Evolutionary conservation across 164 flowering plant genomes (phyloP).

Genomic region (Euptelea pleiosperma): DNA sequence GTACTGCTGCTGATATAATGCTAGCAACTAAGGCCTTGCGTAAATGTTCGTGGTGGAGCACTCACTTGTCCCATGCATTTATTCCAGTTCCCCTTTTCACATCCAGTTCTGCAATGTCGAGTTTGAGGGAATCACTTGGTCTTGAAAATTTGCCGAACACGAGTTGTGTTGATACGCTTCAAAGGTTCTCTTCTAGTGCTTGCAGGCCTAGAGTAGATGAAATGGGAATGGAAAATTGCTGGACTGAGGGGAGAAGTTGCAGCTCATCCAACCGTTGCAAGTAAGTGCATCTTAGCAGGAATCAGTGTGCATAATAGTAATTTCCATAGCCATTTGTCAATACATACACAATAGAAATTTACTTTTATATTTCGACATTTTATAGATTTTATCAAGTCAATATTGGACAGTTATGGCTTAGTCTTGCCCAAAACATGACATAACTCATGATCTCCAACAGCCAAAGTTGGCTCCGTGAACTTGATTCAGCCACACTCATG

Average conservation of each 20-base stretch:
- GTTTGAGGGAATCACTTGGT: slow-evolving; percentile 83
- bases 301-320: too few relatives aligned
- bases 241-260: slow-evolving; percentile 78
- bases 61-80: slow-evolving; percentile 22
- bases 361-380: too few relatives aligned
- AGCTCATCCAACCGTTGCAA: slow-evolving; percentile 75
- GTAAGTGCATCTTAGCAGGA: slow-evolving; percentile 53
- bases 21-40: too few relatives aligned
- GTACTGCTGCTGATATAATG: too few relatives aligned
- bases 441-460: too few relatives aligned
- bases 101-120: slow-evolving; percentile 58
- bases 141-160: slow-evolving; percentile 68
- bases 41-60: slow-evolving; percentile 18
- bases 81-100: slow-evolving; percentile 27
- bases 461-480: too few relatives aligned
- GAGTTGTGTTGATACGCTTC: slow-evolving; percentile 57
- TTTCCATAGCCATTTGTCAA: too few relatives aligned
- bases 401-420: too few relatives aligned
- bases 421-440: too few relatives aligned
- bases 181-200: slow-evolving; percentile 61
- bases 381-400: too few relatives aligned
- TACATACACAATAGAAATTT: too few relatives aligned
- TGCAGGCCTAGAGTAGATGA: slow-evolving; percentile 65
- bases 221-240: slow-evolving; percentile 62
- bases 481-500: too few relatives aligned